Evolutionary conservation across 495 filamentous ascomycete species (phyloP).

Genomic region (Clavariopsis aquatica): DNA sequence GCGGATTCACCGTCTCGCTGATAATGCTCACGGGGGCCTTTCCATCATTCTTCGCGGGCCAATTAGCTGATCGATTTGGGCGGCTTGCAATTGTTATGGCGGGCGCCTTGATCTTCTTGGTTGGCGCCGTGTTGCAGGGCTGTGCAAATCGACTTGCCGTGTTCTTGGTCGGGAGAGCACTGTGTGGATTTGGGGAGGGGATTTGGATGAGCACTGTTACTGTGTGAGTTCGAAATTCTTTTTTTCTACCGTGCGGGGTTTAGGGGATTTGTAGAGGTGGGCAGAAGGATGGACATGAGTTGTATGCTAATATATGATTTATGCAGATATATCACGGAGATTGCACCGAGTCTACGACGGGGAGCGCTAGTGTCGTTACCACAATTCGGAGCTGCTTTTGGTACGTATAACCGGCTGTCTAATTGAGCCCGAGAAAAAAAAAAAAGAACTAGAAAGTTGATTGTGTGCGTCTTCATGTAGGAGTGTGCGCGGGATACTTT

Average conservation of each 20-base stretch:
- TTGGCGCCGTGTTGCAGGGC: slow-evolving; percentile 34
- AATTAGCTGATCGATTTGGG: slow-evolving; percentile 61
- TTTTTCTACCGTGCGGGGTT: neutral
- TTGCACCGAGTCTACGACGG: slow-evolving; percentile 31
- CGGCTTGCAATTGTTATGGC: slow-evolving; percentile 43
- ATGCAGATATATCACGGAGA: slow-evolving; percentile 33
- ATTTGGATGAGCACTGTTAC: slow-evolving; percentile 29
- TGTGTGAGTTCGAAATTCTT: slow-evolving; percentile 23
- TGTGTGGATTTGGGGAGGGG: slow-evolving; percentile 35
- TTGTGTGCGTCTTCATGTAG: too few relatives aligned
- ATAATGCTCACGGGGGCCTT: slow-evolving; percentile 64
- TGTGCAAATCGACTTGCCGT: slow-evolving; percentile 13
- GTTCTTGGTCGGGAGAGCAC: slow-evolving; percentile 33
- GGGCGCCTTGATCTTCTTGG: slow-evolving; percentile 28
- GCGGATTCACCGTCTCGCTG: slow-evolving; percentile 63
- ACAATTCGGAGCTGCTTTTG: slow-evolving; percentile 27
- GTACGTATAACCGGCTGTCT: too few relatives aligned
- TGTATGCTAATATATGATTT: neutral
- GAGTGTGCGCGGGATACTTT: slow-evolving; percentile 37
- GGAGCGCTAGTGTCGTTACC: slow-evolving; percentile 34
- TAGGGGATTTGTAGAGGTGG: neutral
- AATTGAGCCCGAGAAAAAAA: too few relatives aligned
- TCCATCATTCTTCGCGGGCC: slow-evolving; percentile 63
- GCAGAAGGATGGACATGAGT: neutral
- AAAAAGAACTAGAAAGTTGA: too few relatives aligned